Evolutionary conservation across 108 stramenopile species (phyloP).

Genomic region (Poteriospumella lacustris): DNA sequence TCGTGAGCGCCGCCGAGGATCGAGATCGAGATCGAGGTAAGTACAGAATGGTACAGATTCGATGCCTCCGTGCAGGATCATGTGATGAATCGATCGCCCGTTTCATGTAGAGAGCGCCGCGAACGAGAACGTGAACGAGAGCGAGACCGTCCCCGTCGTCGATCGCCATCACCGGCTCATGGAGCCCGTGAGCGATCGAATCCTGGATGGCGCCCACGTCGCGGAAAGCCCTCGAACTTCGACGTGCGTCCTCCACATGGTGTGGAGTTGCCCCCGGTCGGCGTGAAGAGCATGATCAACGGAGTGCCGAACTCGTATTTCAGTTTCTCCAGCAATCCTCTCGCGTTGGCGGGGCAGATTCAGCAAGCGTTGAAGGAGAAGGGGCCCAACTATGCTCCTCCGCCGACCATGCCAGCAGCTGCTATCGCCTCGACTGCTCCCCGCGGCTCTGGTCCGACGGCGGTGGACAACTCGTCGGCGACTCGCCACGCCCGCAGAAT

Average conservation of each 20-base stretch:
- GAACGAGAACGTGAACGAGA: neutral
- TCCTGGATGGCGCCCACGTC: neutral
- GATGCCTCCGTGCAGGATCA: neutral
- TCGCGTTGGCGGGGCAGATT: too few relatives aligned
- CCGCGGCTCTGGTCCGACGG: neutral
- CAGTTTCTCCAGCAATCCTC: neutral
- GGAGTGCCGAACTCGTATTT: conserved; percentile 17
- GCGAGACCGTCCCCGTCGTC: neutral
- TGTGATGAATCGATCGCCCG: neutral
- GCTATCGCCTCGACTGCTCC: too few relatives aligned
- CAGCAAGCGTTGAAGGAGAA: too few relatives aligned
- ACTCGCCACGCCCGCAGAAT: conserved; percentile 88
- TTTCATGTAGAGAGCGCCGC: neutral
- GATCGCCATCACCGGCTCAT: neutral
- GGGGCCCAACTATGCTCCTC: too few relatives aligned
- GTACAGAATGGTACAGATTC: neutral
- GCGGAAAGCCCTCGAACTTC: conserved; percentile 12
- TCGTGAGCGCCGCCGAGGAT: neutral
- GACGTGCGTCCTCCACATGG: conserved; percentile 20
- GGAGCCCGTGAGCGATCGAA: neutral
- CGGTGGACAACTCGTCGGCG: neutral
- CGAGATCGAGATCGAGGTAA: neutral
- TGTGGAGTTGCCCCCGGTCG: conserved; percentile 15
- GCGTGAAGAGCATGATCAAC: neutral
- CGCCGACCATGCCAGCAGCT: too few relatives aligned